Evolutionary conservation across 2,329 filamentous ascomycete genomes (phyloP).

Genomic region (Ceratocystis lukuohia): DNA sequence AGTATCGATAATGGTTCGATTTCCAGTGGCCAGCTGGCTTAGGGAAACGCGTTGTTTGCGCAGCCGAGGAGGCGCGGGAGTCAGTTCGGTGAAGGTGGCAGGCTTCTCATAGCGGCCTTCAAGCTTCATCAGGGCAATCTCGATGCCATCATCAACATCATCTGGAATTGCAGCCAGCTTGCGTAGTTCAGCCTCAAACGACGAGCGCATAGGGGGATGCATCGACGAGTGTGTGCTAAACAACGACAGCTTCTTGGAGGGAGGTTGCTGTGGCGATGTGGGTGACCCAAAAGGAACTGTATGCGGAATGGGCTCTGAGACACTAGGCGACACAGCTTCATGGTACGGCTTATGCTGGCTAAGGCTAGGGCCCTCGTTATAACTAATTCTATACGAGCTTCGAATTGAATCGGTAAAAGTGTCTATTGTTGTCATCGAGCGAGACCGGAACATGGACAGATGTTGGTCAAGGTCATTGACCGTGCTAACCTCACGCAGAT

Average conservation of each 20-base stretch:
- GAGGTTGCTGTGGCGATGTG: conserved; percentile 26
- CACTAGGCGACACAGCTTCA: conserved; percentile 33
- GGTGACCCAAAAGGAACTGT: conserved; percentile 44
- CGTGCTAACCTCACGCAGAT: conserved; percentile 55
- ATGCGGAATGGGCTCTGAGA: conserved; percentile 30
- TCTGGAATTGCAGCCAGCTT: conserved; percentile 81
- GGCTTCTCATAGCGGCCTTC: conserved; percentile 66
- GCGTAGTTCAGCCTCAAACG: conserved; percentile 79
- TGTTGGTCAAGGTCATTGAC: conserved; percentile 44
- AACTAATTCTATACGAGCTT: conserved; percentile 37
- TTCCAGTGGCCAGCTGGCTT: conserved; percentile 23
- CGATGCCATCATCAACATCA: conserved; percentile 71
- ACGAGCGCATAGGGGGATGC: conserved; percentile 47
- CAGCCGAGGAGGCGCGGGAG: conserved; percentile 7
- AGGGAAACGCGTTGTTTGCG: conserved; percentile 16
- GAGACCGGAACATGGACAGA: conserved; percentile 24
- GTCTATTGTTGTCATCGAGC: conserved; percentile 45
- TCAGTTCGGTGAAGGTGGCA: neutral
- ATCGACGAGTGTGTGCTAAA: conserved; percentile 51
- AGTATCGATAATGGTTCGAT: conserved; percentile 30
- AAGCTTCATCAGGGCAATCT: conserved; percentile 81
- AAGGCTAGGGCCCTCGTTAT: conserved; percentile 22
- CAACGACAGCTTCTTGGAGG: conserved; percentile 34
- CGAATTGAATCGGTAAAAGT: conserved; percentile 48
- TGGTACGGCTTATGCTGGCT: conserved; percentile 26